Percentiles rank a stretch among this genome's conserved stretches.
Conservation (phyloP, 208 protist genomes). For the Borovskyia barvae region DNA sequence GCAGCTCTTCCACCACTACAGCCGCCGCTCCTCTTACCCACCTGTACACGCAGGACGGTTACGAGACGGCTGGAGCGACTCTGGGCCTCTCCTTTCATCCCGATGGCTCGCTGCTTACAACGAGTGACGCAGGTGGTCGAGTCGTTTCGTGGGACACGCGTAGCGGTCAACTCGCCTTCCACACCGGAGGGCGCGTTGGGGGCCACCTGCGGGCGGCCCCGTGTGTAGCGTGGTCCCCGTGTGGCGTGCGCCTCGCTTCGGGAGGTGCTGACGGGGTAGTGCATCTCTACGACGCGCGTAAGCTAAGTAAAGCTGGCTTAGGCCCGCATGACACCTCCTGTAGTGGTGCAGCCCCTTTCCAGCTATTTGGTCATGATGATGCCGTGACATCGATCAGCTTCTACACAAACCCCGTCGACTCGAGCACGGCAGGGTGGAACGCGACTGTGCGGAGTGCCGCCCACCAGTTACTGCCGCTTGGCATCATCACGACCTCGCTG, state of each 20-base stretch:
- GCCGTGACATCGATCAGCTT: slow-evolving; percentile 79
- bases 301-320: slow-evolving; percentile 24
- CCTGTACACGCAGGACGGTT: slow-evolving; percentile 67
- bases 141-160: slow-evolving; percentile 76
- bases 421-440: no score
- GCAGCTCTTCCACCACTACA: slow-evolving; percentile 1
- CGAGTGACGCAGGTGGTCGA: slow-evolving; percentile 64
- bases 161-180: slow-evolving; percentile 55
- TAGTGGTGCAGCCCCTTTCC: slow-evolving; percentile 29
- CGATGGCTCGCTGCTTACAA: slow-evolving; percentile 70
- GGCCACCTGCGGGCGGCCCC: slow-evolving; percentile 56
- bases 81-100: slow-evolving; percentile 71
- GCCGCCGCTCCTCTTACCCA: slow-evolving; percentile 7
- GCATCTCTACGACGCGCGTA: slow-evolving; percentile 78
- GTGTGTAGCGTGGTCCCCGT: slow-evolving; percentile 80
- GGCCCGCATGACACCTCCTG: slow-evolving; percentile 14
- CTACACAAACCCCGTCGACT: slow-evolving; percentile 29
- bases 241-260: slow-evolving; percentile 69
- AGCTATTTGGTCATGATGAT: slow-evolving; percentile 75
- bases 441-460: background rate
- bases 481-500: slow-evolving; percentile 72
- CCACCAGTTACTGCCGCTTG: slow-evolving; percentile 38
- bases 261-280: slow-evolving; percentile 69
- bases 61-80: slow-evolving; percentile 38
- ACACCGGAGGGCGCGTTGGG: slow-evolving; percentile 44